Percentiles rank a stretch among this genome's conserved stretches.
phyloP scores from a whole-genome alignment of 768 basidiomycete genomes.

The Pleurotus giganteus region DNA sequence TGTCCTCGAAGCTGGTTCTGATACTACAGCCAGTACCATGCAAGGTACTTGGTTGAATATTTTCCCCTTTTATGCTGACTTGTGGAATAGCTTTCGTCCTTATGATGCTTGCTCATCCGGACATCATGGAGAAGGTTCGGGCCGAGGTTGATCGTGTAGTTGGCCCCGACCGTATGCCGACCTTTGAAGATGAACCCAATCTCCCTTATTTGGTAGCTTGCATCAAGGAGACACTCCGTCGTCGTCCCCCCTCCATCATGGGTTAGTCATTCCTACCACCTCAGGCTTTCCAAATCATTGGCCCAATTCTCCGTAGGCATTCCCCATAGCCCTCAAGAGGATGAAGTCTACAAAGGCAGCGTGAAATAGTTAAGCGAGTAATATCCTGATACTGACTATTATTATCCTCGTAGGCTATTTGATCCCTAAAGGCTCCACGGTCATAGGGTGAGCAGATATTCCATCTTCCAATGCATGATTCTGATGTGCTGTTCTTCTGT shows the following conservation, averaged over 20 bases:
- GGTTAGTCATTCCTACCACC: conserved; percentile 22
- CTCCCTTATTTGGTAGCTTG: conserved; percentile 50
- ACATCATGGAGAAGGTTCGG: conserved; percentile 51
- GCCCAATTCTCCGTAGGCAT: not conserved
- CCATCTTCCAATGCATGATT: too few relatives aligned
- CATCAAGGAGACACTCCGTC: conserved; percentile 46
- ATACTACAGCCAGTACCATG: conserved; percentile 25
- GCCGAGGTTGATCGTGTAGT: conserved; percentile 47
- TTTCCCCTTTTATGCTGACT: conserved; percentile 25
- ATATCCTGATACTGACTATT: too few relatives aligned
- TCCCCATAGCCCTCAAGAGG: conserved; percentile 1
- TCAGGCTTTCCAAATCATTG: not conserved
- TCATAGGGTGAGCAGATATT: conserved; percentile 8
- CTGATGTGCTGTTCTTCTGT: not conserved
- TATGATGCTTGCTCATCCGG: conserved; percentile 23
- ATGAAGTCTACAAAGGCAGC: conserved; percentile 4
- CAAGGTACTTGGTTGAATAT: conserved; percentile 22
- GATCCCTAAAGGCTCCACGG: conserved; percentile 4
- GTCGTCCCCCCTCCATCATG: conserved; percentile 45
- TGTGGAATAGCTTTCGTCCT: conserved; percentile 15
- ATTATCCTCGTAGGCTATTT: not conserved
- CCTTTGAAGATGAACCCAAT: conserved; percentile 35
- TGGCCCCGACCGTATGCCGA: conserved; percentile 35
- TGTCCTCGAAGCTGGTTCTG: conserved; percentile 27
- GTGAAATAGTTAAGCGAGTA: not conserved